Conservation (phyloP, 352 stramenopile species). For the Phytophthora sp. region DNA sequence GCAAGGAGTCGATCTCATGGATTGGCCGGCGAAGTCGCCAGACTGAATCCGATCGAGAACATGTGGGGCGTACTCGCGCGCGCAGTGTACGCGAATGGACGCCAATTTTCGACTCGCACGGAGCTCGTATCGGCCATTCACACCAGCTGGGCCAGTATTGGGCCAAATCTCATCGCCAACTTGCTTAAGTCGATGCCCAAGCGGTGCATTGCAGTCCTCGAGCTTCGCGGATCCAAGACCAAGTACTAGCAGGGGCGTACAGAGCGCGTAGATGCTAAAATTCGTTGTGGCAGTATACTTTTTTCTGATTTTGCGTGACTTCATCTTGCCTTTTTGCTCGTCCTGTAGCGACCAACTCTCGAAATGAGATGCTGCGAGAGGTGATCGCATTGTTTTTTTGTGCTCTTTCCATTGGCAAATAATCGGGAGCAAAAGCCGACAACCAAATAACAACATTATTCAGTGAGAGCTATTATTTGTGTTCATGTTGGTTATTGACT, state of each 20-base stretch:
- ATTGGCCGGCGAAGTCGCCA: slow-evolving; percentile 19
- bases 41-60: slow-evolving; percentile 31
- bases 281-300: too few relatives aligned
- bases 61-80: slow-evolving; percentile 17
- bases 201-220: slow-evolving; percentile 7
- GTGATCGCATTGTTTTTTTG: too few relatives aligned
- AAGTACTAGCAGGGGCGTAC: slow-evolving; percentile 26
- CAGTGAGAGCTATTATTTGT: too few relatives aligned
- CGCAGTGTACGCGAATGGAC: slow-evolving; percentile 14
- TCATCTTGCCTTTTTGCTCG: too few relatives aligned
- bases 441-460: too few relatives aligned
- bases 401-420: too few relatives aligned
- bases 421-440: too few relatives aligned
- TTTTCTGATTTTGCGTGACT: too few relatives aligned
- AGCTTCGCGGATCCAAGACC: slow-evolving; percentile 16
- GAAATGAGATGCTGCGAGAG: too few relatives aligned
- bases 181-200: slow-evolving; percentile 20
- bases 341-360: too few relatives aligned
- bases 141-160: slow-evolving; percentile 6
- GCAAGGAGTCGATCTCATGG: neutral
- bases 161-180: neutral
- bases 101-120: slow-evolving; percentile 9
- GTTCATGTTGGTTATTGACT: too few relatives aligned
- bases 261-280: too few relatives aligned
- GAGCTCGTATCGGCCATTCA: slow-evolving; percentile 6